A percentile compares a stretch with the other conserved stretches of the same genome.
These are phyloP conservation scores for Magnolia changhungtana DNA, from an alignment of 164 flowering plant species.

Conservation along the genomic window DNA sequence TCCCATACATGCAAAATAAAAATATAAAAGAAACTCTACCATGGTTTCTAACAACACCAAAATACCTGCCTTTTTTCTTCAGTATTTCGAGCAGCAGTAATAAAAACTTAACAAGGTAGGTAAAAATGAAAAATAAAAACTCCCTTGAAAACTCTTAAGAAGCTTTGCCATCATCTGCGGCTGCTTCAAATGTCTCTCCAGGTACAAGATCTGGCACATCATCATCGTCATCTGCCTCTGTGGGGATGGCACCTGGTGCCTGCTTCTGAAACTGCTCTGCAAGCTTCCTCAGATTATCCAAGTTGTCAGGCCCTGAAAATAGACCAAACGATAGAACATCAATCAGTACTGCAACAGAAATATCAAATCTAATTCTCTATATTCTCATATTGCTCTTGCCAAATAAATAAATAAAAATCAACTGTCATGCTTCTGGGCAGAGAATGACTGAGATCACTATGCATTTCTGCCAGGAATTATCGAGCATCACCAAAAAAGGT, in stretches of 20 bases:
- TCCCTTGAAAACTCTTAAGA: constrained; percentile 7
- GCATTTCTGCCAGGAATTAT: background rate
- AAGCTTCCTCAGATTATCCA: constrained; percentile 61
- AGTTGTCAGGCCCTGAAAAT: constrained; percentile 59
- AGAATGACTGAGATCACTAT: background rate
- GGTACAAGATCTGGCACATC: constrained; percentile 60
- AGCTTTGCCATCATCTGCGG: constrained; percentile 38
- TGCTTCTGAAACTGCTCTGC: constrained; percentile 72
- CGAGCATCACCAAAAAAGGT: background rate
- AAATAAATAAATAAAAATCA: background rate
- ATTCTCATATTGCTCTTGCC: background rate
- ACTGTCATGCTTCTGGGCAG: background rate
- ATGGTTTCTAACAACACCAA: background rate
- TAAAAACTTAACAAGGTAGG: background rate
- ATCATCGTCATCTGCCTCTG: constrained; percentile 52
- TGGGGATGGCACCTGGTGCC: constrained; percentile 31
- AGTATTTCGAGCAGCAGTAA: constrained; percentile 7
- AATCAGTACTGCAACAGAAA: background rate
- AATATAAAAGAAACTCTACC: background rate
- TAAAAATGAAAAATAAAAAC: constrained; percentile 2
- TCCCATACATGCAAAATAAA: background rate
- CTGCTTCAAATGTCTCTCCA: constrained; percentile 56
- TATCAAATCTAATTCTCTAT: background rate
- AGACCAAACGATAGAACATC: background rate
- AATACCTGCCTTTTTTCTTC: constrained; percentile 1